phyloP scores from a whole-genome alignment of 73 alveolate genomes.

The Blepharisma japonicum region DNA sequence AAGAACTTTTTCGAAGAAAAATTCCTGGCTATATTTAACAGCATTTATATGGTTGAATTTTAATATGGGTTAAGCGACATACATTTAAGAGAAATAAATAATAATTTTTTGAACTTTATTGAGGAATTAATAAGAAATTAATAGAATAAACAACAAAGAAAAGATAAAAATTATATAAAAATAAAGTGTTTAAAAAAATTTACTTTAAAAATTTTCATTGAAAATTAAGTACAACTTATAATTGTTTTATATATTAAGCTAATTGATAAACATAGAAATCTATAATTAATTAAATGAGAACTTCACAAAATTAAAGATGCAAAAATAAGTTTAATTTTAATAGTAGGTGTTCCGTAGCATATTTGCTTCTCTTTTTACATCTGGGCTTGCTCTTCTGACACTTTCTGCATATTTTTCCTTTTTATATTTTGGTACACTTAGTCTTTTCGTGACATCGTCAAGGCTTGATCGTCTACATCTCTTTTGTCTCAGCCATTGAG shows the following conservation, averaged over 20 bases:
- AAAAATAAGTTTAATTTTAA: too few species aligned
- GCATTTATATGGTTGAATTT: not conserved
- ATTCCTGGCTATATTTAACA: not conserved
- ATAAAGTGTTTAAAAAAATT: too few species aligned
- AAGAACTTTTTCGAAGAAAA: not conserved
- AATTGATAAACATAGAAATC: too few species aligned
- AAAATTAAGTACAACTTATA: too few species aligned
- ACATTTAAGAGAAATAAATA: not conserved
- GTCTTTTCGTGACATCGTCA: not conserved
- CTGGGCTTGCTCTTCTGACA: not conserved
- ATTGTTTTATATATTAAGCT: too few species aligned
- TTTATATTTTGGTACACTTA: not conserved
- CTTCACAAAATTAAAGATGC: too few species aligned
- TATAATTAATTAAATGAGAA: too few species aligned
- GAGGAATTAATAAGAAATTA: too few species aligned
- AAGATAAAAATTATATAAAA: too few species aligned
- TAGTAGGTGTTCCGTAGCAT: not conserved
- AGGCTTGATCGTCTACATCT: not conserved
- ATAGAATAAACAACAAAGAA: too few species aligned
- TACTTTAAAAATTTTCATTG: too few species aligned
- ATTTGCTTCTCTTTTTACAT: not conserved
- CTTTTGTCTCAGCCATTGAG: not conserved
- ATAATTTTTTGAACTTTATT: not conserved
- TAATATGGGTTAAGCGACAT: not conserved
- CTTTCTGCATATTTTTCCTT: not conserved